Conservation (phyloP, 441 rosid genomes). For the Eutrema salsugineum region DNA sequence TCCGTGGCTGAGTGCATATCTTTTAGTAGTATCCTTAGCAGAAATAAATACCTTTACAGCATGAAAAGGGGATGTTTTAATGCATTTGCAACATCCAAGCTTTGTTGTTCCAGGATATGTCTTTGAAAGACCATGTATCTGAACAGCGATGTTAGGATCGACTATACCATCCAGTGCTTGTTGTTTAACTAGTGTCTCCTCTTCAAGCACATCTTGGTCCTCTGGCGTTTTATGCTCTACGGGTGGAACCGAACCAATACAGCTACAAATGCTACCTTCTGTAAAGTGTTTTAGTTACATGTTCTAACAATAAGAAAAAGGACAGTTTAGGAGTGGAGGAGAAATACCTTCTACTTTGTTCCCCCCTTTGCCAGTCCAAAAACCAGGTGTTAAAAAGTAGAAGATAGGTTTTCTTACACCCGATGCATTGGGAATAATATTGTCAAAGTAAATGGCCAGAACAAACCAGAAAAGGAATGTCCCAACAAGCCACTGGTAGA, state of each 20-base stretch:
- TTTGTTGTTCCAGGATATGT: conserved; percentile 75
- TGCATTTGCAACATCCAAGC: conserved; percentile 71
- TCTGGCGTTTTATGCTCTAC: conserved; percentile 53
- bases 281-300: conserved; percentile 15
- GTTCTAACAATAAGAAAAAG: not conserved
- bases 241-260: conserved; percentile 60
- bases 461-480: conserved; percentile 66
- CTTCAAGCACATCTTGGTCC: conserved; percentile 88
- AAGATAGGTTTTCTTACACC: conserved; percentile 76
- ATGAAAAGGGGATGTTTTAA: conserved; percentile 73
- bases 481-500: conserved; percentile 60
- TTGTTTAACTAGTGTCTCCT: conserved; percentile 66
- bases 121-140: conserved; percentile 81
- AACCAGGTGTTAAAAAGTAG: conserved; percentile 75
- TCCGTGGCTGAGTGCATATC: too few relatives aligned
- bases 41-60: conserved; percentile 58
- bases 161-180: conserved; percentile 48
- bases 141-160: conserved; percentile 72
- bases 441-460: conserved; percentile 84
- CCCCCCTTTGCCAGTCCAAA: conserved; percentile 91
- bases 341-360: conserved; percentile 56
- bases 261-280: conserved; percentile 91
- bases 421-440: conserved; percentile 73
- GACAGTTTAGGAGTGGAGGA: not conserved
- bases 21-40: too few relatives aligned